Percentiles rank a stretch among this genome's conserved stretches.
phyloP scores from a whole-genome alignment of 2,329 filamentous ascomycete genomes.

The Beauveria sp. region DNA sequence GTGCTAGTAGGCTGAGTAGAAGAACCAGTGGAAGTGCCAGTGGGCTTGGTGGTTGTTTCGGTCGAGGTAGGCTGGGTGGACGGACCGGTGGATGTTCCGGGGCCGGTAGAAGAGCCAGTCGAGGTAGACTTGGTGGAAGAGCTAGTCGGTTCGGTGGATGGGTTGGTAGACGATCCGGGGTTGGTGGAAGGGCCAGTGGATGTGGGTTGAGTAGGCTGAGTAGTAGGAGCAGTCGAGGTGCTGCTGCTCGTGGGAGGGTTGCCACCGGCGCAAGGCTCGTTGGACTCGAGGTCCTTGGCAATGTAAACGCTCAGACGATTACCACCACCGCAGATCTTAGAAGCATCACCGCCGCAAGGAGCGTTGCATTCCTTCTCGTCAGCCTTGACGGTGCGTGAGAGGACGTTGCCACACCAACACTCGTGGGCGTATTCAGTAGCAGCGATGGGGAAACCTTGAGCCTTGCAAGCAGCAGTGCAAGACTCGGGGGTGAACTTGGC shows the following conservation, averaged over 20 bases:
- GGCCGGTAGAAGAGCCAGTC: conserved; percentile 11
- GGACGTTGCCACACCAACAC: conserved; percentile 45
- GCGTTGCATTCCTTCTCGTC: conserved; percentile 36
- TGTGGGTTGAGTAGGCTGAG: conserved; percentile 3
- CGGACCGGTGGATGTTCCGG: conserved; percentile 2
- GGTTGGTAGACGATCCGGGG: not conserved
- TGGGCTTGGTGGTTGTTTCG: conserved; percentile 10
- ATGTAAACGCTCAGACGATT: conserved; percentile 37
- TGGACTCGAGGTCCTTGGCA: conserved; percentile 40
- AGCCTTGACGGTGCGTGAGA: conserved; percentile 38
- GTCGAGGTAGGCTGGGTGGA: not conserved
- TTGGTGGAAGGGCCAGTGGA: not conserved
- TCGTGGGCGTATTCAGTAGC: conserved; percentile 39
- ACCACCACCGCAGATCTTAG: conserved; percentile 35
- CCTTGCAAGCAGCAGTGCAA: conserved; percentile 36
- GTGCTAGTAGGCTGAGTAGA: not conserved
- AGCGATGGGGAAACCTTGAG: conserved; percentile 38
- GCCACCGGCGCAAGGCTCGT: conserved; percentile 38
- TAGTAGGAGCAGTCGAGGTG: conserved; percentile 7
- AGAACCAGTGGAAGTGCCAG: conserved; percentile 6
- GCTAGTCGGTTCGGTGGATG: conserved; percentile 6
- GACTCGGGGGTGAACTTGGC: conserved; percentile 32
- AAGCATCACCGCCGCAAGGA: conserved; percentile 41
- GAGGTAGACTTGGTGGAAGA: conserved; percentile 5
- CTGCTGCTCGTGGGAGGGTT: conserved; percentile 20